Conservation (phyloP, 2,329 filamentous ascomycete species). For the Thielaviopsis cerberus region DNA sequence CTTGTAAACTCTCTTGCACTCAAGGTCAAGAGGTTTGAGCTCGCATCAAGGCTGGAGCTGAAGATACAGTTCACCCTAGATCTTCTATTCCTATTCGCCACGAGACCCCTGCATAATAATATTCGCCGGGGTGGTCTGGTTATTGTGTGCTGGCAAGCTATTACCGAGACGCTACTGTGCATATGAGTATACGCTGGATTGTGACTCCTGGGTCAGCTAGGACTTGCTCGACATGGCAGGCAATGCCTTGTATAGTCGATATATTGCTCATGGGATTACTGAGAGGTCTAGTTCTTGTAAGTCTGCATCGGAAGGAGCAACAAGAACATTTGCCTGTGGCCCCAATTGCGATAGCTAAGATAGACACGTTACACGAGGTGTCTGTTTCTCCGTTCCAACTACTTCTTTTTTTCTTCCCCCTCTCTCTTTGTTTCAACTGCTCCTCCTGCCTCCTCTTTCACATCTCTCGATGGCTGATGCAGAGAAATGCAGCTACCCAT, state of each 20-base stretch:
- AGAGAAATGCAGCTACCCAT: neutral
- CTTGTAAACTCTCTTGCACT: no score
- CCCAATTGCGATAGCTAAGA: neutral
- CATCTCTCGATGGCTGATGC: neutral
- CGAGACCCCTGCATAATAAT: neutral
- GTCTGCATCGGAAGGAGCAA: neutral
- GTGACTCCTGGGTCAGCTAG: neutral
- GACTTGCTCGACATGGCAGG: neutral
- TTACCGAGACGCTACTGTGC: neutral
- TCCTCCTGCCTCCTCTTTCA: neutral
- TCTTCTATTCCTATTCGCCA: neutral
- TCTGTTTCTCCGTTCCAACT: neutral
- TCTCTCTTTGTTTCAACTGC: neutral
- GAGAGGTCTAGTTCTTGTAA: neutral
- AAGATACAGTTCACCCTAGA: no score
- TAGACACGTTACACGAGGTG: neutral
- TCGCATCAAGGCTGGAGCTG: neutral
- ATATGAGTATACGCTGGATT: neutral
- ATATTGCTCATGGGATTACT: no score
- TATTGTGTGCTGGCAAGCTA: neutral
- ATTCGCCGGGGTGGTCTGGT: neutral
- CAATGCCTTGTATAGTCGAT: neutral
- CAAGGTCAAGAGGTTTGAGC: no score
- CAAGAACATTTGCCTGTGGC: neutral
- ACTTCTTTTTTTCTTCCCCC: neutral